Percentiles rank a stretch among this genome's conserved stretches.
These are phyloP conservation scores for Scalesia atractyloides DNA, from an alignment of 129 eudicot genomes.

Conservation along the genomic window DNA sequence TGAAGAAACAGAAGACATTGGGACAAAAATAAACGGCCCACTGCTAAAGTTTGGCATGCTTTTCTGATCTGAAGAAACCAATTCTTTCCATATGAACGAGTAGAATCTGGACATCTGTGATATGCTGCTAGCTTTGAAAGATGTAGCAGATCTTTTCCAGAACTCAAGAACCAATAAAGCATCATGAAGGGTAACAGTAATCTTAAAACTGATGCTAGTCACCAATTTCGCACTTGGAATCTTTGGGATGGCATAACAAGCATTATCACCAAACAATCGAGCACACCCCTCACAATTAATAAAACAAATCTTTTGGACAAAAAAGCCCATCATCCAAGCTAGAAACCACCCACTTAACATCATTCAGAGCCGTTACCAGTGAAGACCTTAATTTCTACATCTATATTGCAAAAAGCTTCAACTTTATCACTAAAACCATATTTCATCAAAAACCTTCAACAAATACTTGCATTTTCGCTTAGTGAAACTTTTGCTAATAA, in stretches of 20 bases:
- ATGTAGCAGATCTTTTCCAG: constrained; percentile 60
- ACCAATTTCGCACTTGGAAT: constrained; percentile 61
- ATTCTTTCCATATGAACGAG: constrained; percentile 59
- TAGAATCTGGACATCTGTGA: constrained; percentile 82
- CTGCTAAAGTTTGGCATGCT: constrained; percentile 38
- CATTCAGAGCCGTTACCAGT: constrained; percentile 42
- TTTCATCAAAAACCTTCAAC: constrained; percentile 66
- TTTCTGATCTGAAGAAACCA: constrained; percentile 49
- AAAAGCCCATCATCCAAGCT: constrained; percentile 54
- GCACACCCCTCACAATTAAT: constrained; percentile 66
- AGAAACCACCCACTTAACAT: constrained; percentile 66
- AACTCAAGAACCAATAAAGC: constrained; percentile 53
- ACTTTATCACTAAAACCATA: constrained; percentile 75
- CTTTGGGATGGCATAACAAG: constrained; percentile 79
- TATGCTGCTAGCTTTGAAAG: constrained; percentile 78
- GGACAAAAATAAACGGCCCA: constrained; percentile 76
- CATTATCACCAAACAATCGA: constrained; percentile 64
- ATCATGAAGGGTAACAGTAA: constrained; percentile 62
- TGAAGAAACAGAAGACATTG: constrained; percentile 32
- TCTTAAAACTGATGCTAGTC: constrained; percentile 65
- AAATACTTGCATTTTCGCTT: constrained; percentile 53
- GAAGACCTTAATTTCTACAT: constrained; percentile 53
- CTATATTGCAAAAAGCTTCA: constrained; percentile 42
- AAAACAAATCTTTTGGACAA: constrained; percentile 63
- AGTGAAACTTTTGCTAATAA: constrained; percentile 47